A percentile compares a stretch with the other conserved stretches of the same genome.
These are phyloP conservation scores for Pseudogymnoascus pannorum DNA, from an alignment of 2,329 filamentous ascomycete species.

Conservation along the genomic window DNA sequence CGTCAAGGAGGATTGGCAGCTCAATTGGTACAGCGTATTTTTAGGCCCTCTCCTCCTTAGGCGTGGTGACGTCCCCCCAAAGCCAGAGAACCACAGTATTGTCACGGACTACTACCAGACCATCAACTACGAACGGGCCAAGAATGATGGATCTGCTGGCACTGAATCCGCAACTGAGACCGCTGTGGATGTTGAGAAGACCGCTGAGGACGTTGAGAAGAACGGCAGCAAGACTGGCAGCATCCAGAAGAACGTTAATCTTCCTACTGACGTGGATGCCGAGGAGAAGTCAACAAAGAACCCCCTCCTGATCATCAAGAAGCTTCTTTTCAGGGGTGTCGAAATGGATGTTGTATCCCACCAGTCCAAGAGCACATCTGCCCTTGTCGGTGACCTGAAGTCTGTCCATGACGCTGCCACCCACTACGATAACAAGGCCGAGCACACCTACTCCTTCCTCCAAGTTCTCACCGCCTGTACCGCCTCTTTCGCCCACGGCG, in stretches of 20 bases:
- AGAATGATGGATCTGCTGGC: conserved; percentile 19
- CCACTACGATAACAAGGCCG: conserved; percentile 55
- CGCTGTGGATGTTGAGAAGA: no score
- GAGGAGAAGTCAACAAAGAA: conserved; percentile 31
- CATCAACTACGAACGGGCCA: conserved; percentile 31
- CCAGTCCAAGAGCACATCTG: conserved; percentile 33
- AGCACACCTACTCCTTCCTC: conserved; percentile 51
- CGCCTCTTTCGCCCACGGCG: conserved; percentile 54
- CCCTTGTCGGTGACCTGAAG: conserved; percentile 45
- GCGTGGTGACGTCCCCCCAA: conserved; percentile 30
- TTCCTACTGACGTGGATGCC: conserved; percentile 36
- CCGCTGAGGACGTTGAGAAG: conserved; percentile 21
- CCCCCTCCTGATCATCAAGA: conserved; percentile 40
- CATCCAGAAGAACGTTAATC: conserved; percentile 23
- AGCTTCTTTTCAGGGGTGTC: conserved; percentile 41
- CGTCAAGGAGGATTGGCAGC: conserved; percentile 36
- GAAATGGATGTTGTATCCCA: conserved; percentile 35
- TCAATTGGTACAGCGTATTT: conserved; percentile 36
- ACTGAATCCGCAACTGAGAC: conserved; percentile 16
- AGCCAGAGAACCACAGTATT: conserved; percentile 24
- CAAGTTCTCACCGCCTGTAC: conserved; percentile 46
- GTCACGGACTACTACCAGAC: conserved; percentile 37
- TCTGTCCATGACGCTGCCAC: conserved; percentile 49
- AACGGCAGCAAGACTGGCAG: conserved; percentile 19
- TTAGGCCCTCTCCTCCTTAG: conserved; percentile 35